Evolutionary conservation across 169 alveolate species (phyloP).

Genomic region (Plasmodium cynomolgi): DNA sequence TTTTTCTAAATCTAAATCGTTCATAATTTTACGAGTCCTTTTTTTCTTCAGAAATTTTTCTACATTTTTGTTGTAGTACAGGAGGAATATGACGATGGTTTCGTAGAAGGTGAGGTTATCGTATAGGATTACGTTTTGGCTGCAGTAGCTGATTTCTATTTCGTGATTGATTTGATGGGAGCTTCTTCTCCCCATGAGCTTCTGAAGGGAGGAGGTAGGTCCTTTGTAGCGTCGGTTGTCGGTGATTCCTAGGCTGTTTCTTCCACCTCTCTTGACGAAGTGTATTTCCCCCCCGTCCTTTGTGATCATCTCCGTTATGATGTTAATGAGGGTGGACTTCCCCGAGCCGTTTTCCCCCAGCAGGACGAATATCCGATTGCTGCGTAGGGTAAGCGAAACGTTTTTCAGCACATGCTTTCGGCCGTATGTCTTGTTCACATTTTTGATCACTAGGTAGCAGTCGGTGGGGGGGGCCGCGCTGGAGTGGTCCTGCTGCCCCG

Average conservation of each 20-base stretch:
- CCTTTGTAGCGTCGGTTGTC: not conserved
- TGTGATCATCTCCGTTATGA: conserved; percentile 50
- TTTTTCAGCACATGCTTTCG: conserved; percentile 34
- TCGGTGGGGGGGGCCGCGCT: not conserved
- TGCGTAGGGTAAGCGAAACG: conserved; percentile 28
- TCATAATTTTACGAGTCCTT: conserved; percentile 34
- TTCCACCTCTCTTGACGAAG: conserved; percentile 13
- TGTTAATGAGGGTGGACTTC: conserved; percentile 67
- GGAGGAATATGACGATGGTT: conserved; percentile 37
- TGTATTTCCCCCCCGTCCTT: conserved; percentile 46
- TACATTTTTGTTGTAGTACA: conserved; percentile 57
- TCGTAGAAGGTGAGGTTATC: conserved; percentile 61
- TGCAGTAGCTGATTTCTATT: conserved; percentile 46
- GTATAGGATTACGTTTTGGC: conserved; percentile 61
- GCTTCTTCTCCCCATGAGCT: not conserved
- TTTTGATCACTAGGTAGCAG: conserved; percentile 19
- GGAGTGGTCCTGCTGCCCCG: not conserved
- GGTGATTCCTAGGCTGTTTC: not conserved
- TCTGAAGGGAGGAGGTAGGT: not conserved
- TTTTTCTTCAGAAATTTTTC: conserved; percentile 47
- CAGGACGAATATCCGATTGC: conserved; percentile 54
- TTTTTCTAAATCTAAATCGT: conserved; percentile 22
- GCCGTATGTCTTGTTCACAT: conserved; percentile 67
- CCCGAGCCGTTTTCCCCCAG: conserved; percentile 75
- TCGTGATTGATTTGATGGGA: not conserved